Base-by-base conservation (phyloP, 176 grass and related monocot species). In the Oryza glaberrima region DNA sequence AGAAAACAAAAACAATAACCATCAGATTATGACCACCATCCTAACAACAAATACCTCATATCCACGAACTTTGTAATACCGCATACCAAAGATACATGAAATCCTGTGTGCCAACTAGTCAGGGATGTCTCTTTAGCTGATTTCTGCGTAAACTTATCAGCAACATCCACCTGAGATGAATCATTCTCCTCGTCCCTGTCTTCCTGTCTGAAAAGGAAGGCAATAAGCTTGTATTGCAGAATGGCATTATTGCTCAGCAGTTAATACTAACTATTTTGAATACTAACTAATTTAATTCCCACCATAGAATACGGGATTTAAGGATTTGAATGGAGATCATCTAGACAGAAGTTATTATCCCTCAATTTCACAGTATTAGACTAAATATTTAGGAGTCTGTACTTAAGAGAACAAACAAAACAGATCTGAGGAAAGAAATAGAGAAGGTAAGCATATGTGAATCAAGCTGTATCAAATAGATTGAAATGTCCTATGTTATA, bases 1-100 rank as follows among this genome's bases (percentile, higher is more conserved):
- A 54, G 6, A 64, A 69, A 13, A 30, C 28, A 86, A 84, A 84
- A 75, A 90, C 16, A 64, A 72, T 40, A 23, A 22, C 13, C n/a
- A 11, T 63, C 58, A 63, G 9, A 87, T 73, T 9, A 87, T 85
- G 38, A 89, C 10, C 71, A 86, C 49, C 56, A 63, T 69, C 75
- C 30, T 44, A 80, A 58, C 17, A 19, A 45, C 47, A 74, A 81
- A 30, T 83, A 30, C 19, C 68, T 25, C 68, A 77, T 48, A 81
- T 41, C 2, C 15, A 84, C 51, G 26, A 30, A 73, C 9, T 87
- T 81, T 47, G 43, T 60, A 54, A 54, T 77, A 69, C 80, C 58
- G 75, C 83, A 85, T 94, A 99, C 96, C 96, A 99, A 88, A 86
- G 91, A 94, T 84, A 99, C 92, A 94, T 99, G 96, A 85, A 90